These are phyloP conservation scores for Potentilla sterilis DNA, from an alignment of 306 rosid species.

Conservation along the genomic window DNA sequence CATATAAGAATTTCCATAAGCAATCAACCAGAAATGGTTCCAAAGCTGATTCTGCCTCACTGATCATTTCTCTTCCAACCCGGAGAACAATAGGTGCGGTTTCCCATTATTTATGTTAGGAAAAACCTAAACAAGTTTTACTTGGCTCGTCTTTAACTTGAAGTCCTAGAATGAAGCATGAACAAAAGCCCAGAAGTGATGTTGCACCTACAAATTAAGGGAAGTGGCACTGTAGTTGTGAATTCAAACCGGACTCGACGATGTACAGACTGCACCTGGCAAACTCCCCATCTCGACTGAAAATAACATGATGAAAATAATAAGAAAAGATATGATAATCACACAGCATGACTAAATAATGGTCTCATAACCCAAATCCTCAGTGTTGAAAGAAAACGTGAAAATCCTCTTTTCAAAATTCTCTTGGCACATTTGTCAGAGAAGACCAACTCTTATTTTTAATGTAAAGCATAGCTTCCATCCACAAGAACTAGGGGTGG, in stretches of 20 bases:
- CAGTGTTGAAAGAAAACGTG: background rate
- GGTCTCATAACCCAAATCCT: constrained; percentile 1
- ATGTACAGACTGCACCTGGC: background rate
- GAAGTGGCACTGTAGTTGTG: no score
- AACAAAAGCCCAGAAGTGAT: background rate
- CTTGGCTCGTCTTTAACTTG: background rate
- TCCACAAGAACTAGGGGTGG: background rate
- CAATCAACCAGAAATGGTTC: background rate
- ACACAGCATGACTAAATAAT: background rate
- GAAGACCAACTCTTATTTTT: background rate
- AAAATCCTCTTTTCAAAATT: background rate
- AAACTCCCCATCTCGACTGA: background rate
- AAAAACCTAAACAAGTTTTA: background rate
- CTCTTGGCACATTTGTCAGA: background rate
- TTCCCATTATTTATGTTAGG: background rate
- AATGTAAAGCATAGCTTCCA: background rate
- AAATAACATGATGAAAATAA: background rate
- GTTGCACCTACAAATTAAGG: no score
- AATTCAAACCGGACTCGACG: background rate
- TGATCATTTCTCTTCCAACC: background rate
- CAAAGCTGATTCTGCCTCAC: background rate
- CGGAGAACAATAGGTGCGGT: background rate
- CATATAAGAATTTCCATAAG: constrained; percentile 13
- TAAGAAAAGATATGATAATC: background rate
- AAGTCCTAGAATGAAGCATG: background rate